Conservation (phyloP, 495 filamentous ascomycete genomes). For the Neurospora tetraspora region DNA sequence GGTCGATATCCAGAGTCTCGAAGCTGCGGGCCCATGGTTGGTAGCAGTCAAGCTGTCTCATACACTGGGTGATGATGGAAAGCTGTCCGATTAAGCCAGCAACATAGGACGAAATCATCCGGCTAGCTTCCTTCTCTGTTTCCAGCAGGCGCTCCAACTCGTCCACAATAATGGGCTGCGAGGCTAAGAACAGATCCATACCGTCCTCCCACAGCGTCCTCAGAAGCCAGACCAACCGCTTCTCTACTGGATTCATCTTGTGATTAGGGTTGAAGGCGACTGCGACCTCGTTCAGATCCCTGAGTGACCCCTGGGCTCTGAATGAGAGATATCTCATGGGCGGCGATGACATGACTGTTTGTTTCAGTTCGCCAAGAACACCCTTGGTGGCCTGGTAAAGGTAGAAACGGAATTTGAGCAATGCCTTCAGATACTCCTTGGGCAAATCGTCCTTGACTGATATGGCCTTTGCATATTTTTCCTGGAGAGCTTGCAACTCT, state of each 20-base stretch:
- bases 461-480: background rate
- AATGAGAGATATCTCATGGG: slow-evolving; percentile 25
- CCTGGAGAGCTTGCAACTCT: slow-evolving; percentile 1
- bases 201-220: slow-evolving; percentile 15
- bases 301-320: background rate
- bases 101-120: slow-evolving; percentile 30
- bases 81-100: slow-evolving; percentile 30
- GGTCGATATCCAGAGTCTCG: slow-evolving; percentile 11
- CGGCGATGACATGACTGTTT: slow-evolving; percentile 20
- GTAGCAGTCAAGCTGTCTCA: slow-evolving; percentile 33
- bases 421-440: background rate
- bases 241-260: slow-evolving; percentile 8
- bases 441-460: slow-evolving; percentile 9
- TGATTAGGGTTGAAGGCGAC: background rate
- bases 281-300: background rate
- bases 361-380: slow-evolving; percentile 10
- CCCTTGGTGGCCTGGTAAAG: slow-evolving; percentile 33
- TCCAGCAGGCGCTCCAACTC: slow-evolving; percentile 36
- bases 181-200: slow-evolving; percentile 16
- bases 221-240: slow-evolving; percentile 27
- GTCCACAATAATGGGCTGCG: slow-evolving; percentile 27
- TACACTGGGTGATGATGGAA: slow-evolving; percentile 30
- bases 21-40: slow-evolving; percentile 39
- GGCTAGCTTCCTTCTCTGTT: slow-evolving; percentile 20
- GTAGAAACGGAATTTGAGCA: slow-evolving; percentile 7